phyloP scores from a whole-genome alignment of 345 rosid species.

The thale cress (Arabidopsis thaliana) region DNA sequence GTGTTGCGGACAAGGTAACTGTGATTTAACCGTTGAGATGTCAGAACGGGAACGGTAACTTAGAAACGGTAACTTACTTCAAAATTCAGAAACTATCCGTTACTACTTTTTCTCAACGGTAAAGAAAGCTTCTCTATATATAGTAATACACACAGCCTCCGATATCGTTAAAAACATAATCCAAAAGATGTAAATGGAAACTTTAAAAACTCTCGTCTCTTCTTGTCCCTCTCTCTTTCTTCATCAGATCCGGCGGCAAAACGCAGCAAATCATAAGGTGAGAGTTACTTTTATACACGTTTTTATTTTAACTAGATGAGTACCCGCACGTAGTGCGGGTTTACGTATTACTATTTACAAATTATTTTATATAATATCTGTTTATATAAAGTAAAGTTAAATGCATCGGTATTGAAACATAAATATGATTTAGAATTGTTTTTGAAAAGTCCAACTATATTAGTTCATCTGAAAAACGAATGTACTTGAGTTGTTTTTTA shows the following conservation, averaged over 20 bases:
- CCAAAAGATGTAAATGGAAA: background rate
- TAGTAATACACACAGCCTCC: background rate
- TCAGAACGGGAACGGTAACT: slow-evolving; percentile 5
- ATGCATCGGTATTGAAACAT: too few species aligned
- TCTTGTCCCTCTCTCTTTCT: background rate
- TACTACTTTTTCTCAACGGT: background rate
- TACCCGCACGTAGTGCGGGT: too few species aligned
- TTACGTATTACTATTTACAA: too few species aligned
- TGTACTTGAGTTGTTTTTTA: too few species aligned
- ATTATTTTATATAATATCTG: too few species aligned
- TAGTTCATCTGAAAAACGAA: too few species aligned
- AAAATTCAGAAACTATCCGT: background rate
- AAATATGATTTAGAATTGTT: too few species aligned
- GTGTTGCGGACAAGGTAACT: background rate
- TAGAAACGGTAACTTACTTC: background rate
- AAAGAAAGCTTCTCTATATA: background rate
- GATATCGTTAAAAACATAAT: background rate
- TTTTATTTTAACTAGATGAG: too few species aligned
- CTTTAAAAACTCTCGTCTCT: background rate
- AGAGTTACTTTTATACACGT: too few species aligned
- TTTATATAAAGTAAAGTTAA: too few species aligned
- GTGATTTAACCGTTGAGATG: background rate
- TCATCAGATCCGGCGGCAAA: background rate
- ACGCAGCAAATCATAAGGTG: background rate
- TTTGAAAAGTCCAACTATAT: too few species aligned